Evolutionary conservation across 2,329 filamentous ascomycete genomes (phyloP).

Genomic region (Tolypocladium nubicola): DNA sequence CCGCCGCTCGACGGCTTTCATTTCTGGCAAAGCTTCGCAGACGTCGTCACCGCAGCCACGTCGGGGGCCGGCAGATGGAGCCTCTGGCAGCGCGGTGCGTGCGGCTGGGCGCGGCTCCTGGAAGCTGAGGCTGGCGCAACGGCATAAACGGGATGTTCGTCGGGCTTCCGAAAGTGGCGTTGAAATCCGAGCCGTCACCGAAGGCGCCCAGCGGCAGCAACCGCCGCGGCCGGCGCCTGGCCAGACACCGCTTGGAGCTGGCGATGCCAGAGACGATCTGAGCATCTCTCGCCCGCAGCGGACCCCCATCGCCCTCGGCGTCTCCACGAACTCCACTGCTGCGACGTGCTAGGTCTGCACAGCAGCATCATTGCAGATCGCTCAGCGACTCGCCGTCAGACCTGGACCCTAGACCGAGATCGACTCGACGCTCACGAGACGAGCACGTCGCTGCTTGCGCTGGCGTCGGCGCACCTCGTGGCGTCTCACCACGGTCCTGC

Average conservation of each 20-base stretch:
- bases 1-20: background rate
- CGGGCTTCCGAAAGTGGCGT: background rate
- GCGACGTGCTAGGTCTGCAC: slow-evolving; percentile 3
- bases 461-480: background rate
- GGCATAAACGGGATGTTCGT: background rate
- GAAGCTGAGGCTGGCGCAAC: background rate
- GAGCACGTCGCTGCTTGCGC: background rate
- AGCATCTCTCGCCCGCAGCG: background rate
- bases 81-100: background rate
- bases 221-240: background rate
- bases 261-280: background rate
- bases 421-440: background rate
- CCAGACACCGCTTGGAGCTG: background rate
- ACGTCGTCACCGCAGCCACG: background rate
- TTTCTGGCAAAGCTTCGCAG: background rate
- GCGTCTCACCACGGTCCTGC: background rate
- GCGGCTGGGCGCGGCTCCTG: background rate
- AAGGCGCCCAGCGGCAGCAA: background rate
- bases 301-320: background rate
- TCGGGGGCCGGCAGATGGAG: background rate
- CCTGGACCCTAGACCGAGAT: background rate
- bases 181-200: background rate
- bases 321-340: background rate
- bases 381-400: background rate
- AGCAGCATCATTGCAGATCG: slow-evolving; percentile 6